phyloP scores from a whole-genome alignment of 441 rosid genomes.

The Eutrema salsugineum region DNA sequence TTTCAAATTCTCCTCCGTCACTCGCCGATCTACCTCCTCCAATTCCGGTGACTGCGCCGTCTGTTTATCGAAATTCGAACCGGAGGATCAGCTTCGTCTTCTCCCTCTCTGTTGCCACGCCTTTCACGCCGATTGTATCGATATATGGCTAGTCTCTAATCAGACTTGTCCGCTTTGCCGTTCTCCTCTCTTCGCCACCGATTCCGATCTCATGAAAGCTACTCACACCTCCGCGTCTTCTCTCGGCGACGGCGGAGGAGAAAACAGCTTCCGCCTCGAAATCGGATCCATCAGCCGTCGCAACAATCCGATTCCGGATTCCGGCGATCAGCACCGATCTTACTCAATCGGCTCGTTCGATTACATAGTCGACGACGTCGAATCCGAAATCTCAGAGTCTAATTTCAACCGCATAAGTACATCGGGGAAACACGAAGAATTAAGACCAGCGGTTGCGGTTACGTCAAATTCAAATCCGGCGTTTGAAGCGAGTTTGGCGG shows the following conservation, averaged over 20 bases:
- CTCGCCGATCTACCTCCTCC: conserved; percentile 44
- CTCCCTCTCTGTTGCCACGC: conserved; percentile 92
- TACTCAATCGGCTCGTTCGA: conserved; percentile 87
- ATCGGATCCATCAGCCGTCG: conserved; percentile 84
- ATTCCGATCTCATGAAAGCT: conserved; percentile 54
- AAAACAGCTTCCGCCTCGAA: conserved; percentile 74
- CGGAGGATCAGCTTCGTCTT: conserved; percentile 74
- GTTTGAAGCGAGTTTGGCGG: conserved; percentile 43
- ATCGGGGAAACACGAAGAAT: conserved; percentile 57
- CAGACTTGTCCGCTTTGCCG: conserved; percentile 96
- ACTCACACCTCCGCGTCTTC: conserved; percentile 19
- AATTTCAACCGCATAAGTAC: conserved; percentile 41
- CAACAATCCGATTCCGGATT: conserved; percentile 34
- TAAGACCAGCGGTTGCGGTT: conserved; percentile 11
- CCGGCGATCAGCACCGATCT: conserved; percentile 38
- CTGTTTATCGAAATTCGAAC: conserved; percentile 72
- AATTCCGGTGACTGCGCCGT: conserved; percentile 71
- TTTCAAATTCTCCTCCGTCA: conserved; percentile 66
- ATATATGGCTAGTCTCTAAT: conserved; percentile 66
- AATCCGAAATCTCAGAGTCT: conserved; percentile 49
- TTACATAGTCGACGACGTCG: conserved; percentile 68
- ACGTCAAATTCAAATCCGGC: background rate
- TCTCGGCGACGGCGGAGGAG: conserved; percentile 9
- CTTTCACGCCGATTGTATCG: conserved; percentile 76
- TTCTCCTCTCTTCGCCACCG: conserved; percentile 57